phyloP scores from a whole-genome alignment of 805 yeast species.

The Cyberlindnera euphorbiiphila region DNA sequence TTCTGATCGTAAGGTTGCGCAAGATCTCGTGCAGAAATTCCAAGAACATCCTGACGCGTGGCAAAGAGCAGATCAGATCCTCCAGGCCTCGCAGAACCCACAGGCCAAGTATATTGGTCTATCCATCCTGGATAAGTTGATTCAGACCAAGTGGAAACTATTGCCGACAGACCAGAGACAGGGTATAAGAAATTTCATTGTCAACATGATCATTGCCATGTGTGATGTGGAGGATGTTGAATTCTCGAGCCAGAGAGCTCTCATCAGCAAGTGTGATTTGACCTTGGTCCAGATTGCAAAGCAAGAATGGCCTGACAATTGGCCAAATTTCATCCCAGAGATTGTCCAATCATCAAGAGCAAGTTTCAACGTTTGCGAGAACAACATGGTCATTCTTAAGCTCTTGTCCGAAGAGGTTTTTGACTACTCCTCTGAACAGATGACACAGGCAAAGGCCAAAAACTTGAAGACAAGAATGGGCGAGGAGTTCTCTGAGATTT shows the following conservation, averaged over 20 bases:
- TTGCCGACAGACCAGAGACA: slow-evolving; percentile 83
- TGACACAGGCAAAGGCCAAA: slow-evolving; percentile 93
- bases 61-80: slow-evolving; percentile 87
- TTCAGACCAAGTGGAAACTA: slow-evolving; percentile 90
- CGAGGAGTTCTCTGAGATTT: slow-evolving; percentile 89
- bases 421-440: slow-evolving; percentile 90
- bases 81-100: slow-evolving; percentile 71
- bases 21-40: slow-evolving; percentile 66
- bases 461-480: slow-evolving; percentile 79
- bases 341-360: slow-evolving; percentile 79
- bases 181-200: slow-evolving; percentile 92
- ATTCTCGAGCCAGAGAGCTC: slow-evolving; percentile 69
- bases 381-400: slow-evolving; percentile 90
- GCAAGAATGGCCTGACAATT: slow-evolving; percentile 98
- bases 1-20: slow-evolving; percentile 62
- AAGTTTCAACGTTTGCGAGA: slow-evolving; percentile 92
- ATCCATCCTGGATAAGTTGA: slow-evolving; percentile 83
- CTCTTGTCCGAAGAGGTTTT: slow-evolving; percentile 93
- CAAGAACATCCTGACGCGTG: slow-evolving; percentile 95
- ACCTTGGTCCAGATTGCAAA: slow-evolving; percentile 91
- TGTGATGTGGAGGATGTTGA: slow-evolving; percentile 80
- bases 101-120: slow-evolving; percentile 92
- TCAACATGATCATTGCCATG: slow-evolving; percentile 87
- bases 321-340: slow-evolving; percentile 97
- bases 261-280: slow-evolving; percentile 89